Base-by-base conservation (phyloP, 1,139 yeast species). In the Hansenula sp. region DNA sequence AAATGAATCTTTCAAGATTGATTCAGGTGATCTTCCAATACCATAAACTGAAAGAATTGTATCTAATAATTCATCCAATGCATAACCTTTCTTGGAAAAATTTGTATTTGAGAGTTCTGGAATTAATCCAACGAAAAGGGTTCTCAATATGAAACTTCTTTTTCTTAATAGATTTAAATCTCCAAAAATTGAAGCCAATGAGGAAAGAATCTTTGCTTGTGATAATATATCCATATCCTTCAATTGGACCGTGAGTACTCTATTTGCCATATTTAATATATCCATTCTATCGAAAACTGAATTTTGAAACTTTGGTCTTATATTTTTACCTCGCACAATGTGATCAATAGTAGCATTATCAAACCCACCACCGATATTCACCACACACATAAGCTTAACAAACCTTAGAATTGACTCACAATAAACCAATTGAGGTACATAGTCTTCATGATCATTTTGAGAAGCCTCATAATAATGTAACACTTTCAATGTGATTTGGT, bases 381-480 rank as follows among this genome's bases (percentile, higher is more conserved):
- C 63, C 11, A 71, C 61, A 1, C 82, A 71, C 73, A 85, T 72
- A 41, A 86, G 71, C 44, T 77, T 79, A 25, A 83, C 65, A 37
- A 74, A 74, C 41, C 96, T 69, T 31, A 89, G 53, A 5, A 84
- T 67, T 4, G 83, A 71, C 49, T 88, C 96, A 34, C 86, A 79
- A 50, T 80, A 85, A 0, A 89, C 90, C 3, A 84, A 62, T 47
- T 83, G 92, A 0, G 97, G 97, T 0, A 84, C 90, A 51, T 77
- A 77, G 50, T 90, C 95, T 45, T 82, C 89, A 14, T 73, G 69
- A 42, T 77, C 80, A 27, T 67, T 60, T 12, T 79, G 69, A 29
- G 94, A 80, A 32, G 71, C 55, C 32, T 79, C 80, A 59, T 82
- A 88, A 52, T 66, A 79, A 25, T 69, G 67, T 13, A 83, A 58